phyloP scores from a whole-genome alignment of 2,329 filamentous ascomycete species.

The Hymenoscyphus salicellus region DNA sequence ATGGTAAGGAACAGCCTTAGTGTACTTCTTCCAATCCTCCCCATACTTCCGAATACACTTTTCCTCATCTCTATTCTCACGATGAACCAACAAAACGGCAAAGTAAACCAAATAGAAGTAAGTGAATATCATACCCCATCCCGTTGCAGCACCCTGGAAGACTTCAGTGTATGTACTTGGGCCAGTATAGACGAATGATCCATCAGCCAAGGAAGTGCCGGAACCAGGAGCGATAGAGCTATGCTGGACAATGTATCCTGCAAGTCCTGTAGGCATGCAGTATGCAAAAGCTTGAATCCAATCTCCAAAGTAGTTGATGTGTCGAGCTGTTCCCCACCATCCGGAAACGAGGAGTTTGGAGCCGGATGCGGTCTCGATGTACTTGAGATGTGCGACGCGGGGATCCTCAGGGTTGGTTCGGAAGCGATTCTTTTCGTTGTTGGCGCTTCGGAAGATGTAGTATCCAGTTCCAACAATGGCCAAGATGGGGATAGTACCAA shows the following conservation, averaged over 20 bases:
- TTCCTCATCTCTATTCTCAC: conserved; percentile 82
- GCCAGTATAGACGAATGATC: conserved; percentile 49
- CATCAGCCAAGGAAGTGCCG: conserved; percentile 46
- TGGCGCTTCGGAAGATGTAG: conserved; percentile 88
- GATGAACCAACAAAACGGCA: conserved; percentile 78
- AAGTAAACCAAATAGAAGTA: conserved; percentile 97
- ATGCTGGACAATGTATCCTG: conserved; percentile 70
- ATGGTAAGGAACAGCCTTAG: conserved; percentile 68
- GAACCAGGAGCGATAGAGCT: conserved; percentile 49
- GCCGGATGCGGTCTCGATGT: conserved; percentile 79
- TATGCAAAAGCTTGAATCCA: conserved; percentile 94
- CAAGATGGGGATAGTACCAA: conserved; percentile 63
- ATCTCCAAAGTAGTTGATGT: conserved; percentile 95
- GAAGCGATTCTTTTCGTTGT: conserved; percentile 94
- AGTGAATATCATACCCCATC: conserved; percentile 83
- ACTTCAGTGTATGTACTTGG: conserved; percentile 62
- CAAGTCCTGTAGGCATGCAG: conserved; percentile 78
- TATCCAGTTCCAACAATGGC: conserved; percentile 71
- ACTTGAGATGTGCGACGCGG: conserved; percentile 73
- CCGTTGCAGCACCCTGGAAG: conserved; percentile 68
- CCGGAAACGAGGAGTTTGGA: conserved; percentile 79
- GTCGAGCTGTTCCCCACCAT: conserved; percentile 89
- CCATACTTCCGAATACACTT: conserved; percentile 92
- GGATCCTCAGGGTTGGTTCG: conserved; percentile 82
- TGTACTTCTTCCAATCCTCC: conserved; percentile 87